phyloP scores from a whole-genome alignment of 805 yeast genomes.

The Nakazawaea ishiwadae region DNA sequence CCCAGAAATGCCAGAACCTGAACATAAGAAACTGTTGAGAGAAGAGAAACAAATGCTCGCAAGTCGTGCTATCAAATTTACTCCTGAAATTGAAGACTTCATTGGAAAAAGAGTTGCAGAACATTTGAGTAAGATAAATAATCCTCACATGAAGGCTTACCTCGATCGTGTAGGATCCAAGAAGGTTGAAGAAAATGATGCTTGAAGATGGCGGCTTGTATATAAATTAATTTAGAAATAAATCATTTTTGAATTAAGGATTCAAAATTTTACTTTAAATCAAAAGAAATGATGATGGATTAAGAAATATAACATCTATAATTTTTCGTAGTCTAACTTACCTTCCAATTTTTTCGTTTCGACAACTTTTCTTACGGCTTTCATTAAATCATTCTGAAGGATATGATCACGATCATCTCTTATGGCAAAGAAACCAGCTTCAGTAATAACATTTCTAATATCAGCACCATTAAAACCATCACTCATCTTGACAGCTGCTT shows the following conservation, averaged over 20 bases:
- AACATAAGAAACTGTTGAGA: conserved; percentile 54
- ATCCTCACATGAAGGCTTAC: conserved; percentile 26
- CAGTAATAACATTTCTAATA: conserved; percentile 94
- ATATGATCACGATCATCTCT: conserved; percentile 97
- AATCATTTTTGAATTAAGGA: not conserved
- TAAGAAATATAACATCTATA: conserved; percentile 32
- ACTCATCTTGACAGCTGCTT: conserved; percentile 96
- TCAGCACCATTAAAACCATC: conserved; percentile 99
- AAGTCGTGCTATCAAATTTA: conserved; percentile 33
- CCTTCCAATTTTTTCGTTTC: conserved; percentile 98
- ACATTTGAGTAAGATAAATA: conserved; percentile 27
- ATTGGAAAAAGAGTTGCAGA: conserved; percentile 37
- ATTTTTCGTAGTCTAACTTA: conserved; percentile 88
- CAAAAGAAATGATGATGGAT: not conserved
- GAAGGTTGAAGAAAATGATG: too few relatives aligned
- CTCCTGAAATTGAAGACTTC: conserved; percentile 39
- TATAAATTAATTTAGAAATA: not conserved
- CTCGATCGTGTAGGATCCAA: conserved; percentile 18
- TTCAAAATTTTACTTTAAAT: conserved; percentile 1
- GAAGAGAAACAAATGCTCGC: conserved; percentile 47
- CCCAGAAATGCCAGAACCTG: conserved; percentile 75
- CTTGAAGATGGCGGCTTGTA: conserved; percentile 13
- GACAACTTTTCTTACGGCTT: conserved; percentile 96
- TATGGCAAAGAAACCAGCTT: conserved; percentile 97
- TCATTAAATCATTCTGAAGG: conserved; percentile 89